A percentile compares a stretch with the other conserved stretches of the same genome.
Evolutionary conservation across 495 filamentous ascomycete genomes (phyloP).

Genomic region (Podospora fimiseda): DNA sequence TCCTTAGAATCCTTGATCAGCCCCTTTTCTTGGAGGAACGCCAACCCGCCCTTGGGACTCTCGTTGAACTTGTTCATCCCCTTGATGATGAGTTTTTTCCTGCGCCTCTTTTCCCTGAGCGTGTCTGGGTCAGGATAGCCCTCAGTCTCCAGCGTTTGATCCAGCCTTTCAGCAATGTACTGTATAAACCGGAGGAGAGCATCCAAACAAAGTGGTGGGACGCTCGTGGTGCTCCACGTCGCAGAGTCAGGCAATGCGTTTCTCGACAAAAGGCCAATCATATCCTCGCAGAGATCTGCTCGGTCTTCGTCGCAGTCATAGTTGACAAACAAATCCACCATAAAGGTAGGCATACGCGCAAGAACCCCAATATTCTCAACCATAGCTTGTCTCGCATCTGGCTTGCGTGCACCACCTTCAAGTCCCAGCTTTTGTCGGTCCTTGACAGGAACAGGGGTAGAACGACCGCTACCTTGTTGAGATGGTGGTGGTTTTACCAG

Average conservation of each 20-base stretch:
- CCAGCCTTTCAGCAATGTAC: slow-evolving; percentile 78
- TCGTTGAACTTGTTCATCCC: slow-evolving; percentile 94
- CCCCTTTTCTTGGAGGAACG: slow-evolving; percentile 73
- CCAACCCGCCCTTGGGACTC: slow-evolving; percentile 82
- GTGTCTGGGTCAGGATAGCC: slow-evolving; percentile 59
- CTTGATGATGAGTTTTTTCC: slow-evolving; percentile 81
- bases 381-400: slow-evolving; percentile 96
- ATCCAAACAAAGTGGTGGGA: slow-evolving; percentile 90
- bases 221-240: slow-evolving; percentile 98
- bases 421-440: slow-evolving; percentile 90
- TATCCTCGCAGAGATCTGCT: slow-evolving; percentile 87
- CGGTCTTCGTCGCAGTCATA: slow-evolving; percentile 96
- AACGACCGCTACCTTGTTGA: slow-evolving; percentile 70
- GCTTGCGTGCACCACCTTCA: slow-evolving; percentile 85
- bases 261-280: slow-evolving; percentile 84
- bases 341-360: slow-evolving; percentile 84
- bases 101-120: slow-evolving; percentile 62
- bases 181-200: slow-evolving; percentile 85
- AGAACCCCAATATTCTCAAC: slow-evolving; percentile 92
- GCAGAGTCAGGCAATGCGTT: slow-evolving; percentile 97
- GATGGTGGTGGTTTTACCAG: slow-evolving; percentile 76
- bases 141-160: slow-evolving; percentile 57
- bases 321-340: slow-evolving; percentile 94
- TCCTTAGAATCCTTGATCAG: slow-evolving; percentile 73
- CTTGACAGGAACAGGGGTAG: slow-evolving; percentile 88